Base-by-base conservation (phyloP, 257 asterid genomes). In the Apocynum venetum region DNA sequence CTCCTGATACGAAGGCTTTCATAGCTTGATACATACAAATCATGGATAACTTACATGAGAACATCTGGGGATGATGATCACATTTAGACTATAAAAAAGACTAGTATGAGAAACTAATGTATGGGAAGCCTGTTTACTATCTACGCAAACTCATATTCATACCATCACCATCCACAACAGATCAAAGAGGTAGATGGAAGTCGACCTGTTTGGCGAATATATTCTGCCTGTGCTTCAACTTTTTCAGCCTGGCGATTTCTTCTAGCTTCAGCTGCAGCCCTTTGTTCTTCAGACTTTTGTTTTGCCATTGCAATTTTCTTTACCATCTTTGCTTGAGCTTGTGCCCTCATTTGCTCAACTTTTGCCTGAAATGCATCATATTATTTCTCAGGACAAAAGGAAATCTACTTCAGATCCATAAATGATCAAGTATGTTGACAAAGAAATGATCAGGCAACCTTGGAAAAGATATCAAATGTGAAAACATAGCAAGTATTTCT, bases 291-390 rank as follows among this genome's bases (percentile, higher is more conserved):
- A n/a, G 96, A 88, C 76, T 78, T 93, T 77, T 90, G 98, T 82
- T 94, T 92, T 36, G 97, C 92, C 93, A 89, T 57, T 65, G 98
- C 97, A 6, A 93, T 82, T 87, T 91, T 93, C 92, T 91, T 90
- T 77, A 84, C 91, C 94, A 93, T 91, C 83, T 91, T 90, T 48
- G 96, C 97, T 78, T 91, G 93, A 57, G 97, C 94, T 41, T 90
- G 93, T 52, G 96, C 95, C 85, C 86, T 88, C 91, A 91, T 84
- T 87, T 93, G 92, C 80, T 96, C 99, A 56, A 91, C 89, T 82
- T 84, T 89, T 38, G 86, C 87, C 90, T 87, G 84, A 64, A 82
- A 38, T 11, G 36, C 71, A 31, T 3, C 73, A 79, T 3, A 13
- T 46, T 47, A 17, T 4, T 44, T 72, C 14, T 20, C 12, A 66